Evolutionary conservation across 2,329 filamentous ascomycete genomes (phyloP).

Genomic region (Penicillium rolfsii): DNA sequence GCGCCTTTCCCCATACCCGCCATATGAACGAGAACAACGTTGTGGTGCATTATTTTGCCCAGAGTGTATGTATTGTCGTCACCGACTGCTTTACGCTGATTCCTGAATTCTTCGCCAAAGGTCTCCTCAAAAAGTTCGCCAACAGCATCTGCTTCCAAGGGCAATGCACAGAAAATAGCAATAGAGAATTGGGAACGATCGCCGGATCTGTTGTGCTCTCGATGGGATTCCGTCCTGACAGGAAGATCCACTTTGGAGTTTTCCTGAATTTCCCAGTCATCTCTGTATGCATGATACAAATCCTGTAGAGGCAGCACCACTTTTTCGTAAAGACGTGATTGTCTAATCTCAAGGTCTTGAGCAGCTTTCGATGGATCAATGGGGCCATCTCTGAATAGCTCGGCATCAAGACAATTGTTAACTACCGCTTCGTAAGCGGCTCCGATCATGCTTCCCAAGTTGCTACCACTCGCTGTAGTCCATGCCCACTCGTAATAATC

Average conservation of each 20-base stretch:
- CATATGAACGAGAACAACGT: not conserved
- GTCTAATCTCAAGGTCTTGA: not conserved
- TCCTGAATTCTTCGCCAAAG: not conserved
- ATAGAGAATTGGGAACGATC: not conserved
- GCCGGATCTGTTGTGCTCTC: not conserved
- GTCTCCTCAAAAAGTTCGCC: not conserved
- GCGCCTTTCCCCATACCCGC: not conserved
- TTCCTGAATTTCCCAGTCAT: not conserved
- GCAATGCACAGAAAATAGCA: not conserved
- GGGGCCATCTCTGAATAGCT: not conserved
- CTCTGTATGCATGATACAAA: not conserved
- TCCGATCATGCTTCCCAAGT: not conserved
- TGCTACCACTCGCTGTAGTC: not conserved
- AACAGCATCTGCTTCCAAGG: not conserved
- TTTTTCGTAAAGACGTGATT: not conserved
- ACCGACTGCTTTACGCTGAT: not conserved
- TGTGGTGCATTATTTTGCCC: not conserved
- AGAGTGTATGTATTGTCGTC: not conserved
- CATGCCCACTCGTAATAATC: conserved; percentile 1
- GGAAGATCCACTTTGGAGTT: not conserved
- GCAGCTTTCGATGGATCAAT: not conserved
- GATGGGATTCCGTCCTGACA: not conserved
- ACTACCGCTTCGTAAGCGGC: not conserved
- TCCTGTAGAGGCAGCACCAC: not conserved
- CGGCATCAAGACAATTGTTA: not conserved